Evolutionary conservation across 805 yeast species (phyloP).

Genomic region (Candida vaughaniae): DNA sequence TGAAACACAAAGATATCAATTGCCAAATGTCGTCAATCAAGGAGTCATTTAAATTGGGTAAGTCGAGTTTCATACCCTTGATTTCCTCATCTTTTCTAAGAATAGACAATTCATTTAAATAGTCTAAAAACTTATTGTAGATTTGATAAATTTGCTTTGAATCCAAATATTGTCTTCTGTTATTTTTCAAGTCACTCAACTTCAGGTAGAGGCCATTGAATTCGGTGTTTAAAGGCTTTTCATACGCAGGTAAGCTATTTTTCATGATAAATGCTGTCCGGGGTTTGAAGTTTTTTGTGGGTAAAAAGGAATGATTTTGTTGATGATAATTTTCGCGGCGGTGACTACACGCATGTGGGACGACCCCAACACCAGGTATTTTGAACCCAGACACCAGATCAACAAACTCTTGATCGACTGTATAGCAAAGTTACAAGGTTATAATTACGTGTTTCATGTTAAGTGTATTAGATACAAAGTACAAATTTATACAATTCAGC

Average conservation of each 20-base stretch:
- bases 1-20: constrained; percentile 76
- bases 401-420: too few species aligned
- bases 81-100: constrained; percentile 50
- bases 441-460: too few species aligned
- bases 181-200: constrained; percentile 49
- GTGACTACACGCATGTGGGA: too few species aligned
- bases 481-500: too few species aligned
- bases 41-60: constrained; percentile 62
- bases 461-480: too few species aligned
- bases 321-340: too few species aligned
- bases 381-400: too few species aligned
- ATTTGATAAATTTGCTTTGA: constrained; percentile 64
- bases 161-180: constrained; percentile 61
- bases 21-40: constrained; percentile 89
- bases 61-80: constrained; percentile 32
- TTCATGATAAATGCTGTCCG: too few species aligned
- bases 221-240: constrained; percentile 30
- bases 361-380: too few species aligned
- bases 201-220: constrained; percentile 26
- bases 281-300: too few species aligned
- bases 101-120: constrained; percentile 52
- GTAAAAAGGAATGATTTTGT: too few species aligned
- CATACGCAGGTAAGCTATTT: constrained; percentile 32
- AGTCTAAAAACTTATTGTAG: constrained; percentile 56
- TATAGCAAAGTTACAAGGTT: too few species aligned